These are phyloP conservation scores for Boletus sp. DNA, from an alignment of 768 basidiomycete genomes.

Conservation along the genomic window DNA sequence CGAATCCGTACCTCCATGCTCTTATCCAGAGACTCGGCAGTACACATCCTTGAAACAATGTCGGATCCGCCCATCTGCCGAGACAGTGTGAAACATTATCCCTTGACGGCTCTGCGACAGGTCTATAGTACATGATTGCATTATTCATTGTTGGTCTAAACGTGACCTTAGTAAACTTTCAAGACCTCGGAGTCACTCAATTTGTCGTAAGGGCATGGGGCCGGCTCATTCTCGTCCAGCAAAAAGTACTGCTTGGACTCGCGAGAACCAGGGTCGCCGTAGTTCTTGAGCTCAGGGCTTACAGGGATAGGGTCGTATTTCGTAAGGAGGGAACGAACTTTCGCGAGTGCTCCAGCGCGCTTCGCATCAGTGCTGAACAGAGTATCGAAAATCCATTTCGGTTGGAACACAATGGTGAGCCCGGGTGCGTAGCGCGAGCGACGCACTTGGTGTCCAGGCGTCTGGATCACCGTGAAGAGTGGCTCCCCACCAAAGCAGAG, in stretches of 20 bases:
- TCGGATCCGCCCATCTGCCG: too few relatives aligned
- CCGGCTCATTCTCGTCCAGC: conserved; percentile 20
- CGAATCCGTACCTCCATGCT: too few relatives aligned
- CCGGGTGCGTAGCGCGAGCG: conserved; percentile 18
- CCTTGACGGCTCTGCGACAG: too few relatives aligned
- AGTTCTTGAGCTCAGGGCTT: conserved; percentile 24
- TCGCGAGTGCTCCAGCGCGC: conserved; percentile 15
- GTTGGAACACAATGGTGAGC: conserved; percentile 23
- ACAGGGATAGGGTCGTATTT: conserved; percentile 21
- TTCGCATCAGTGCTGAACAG: conserved; percentile 20
- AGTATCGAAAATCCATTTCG: conserved; percentile 24
- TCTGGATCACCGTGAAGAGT: conserved; percentile 21
- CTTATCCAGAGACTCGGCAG: too few relatives aligned
- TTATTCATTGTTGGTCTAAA: too few relatives aligned
- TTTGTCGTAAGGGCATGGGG: conserved; percentile 15
- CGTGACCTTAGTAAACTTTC: not conserved
- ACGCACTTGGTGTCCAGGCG: conserved; percentile 21
- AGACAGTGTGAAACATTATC: too few relatives aligned
- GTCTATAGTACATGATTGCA: too few relatives aligned
- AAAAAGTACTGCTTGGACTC: conserved; percentile 23
- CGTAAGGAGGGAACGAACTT: conserved; percentile 15
- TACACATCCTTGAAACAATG: too few relatives aligned
- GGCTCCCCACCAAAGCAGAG: conserved; percentile 21
- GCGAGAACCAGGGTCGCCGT: conserved; percentile 19
- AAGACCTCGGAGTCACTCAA: conserved; percentile 1